phyloP scores from a whole-genome alignment of 768 basidiomycete species.

The Suillus plorans region DNA sequence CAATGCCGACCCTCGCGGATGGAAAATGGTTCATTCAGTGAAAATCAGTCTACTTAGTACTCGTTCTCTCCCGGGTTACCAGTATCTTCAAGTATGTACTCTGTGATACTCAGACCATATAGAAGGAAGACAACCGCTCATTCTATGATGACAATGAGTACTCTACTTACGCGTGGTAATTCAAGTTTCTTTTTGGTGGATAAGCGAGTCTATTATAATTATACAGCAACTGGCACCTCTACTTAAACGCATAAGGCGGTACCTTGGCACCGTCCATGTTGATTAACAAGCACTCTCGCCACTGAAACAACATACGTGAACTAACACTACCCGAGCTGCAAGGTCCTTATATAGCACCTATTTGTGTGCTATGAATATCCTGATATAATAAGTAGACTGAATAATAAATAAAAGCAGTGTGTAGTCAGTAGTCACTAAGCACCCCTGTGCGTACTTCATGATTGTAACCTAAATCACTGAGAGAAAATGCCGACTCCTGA shows the following conservation, averaged over 20 bases:
- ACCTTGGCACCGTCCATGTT: too few species aligned
- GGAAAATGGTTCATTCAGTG: background rate
- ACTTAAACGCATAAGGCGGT: too few species aligned
- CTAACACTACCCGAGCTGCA: background rate
- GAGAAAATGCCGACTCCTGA: background rate
- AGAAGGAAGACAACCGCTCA: background rate
- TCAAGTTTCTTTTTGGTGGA: too few species aligned
- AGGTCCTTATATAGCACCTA: background rate
- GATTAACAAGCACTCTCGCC: background rate
- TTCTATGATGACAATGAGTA: background rate
- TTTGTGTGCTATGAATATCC: background rate
- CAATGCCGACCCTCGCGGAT: background rate
- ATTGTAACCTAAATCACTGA: too few species aligned
- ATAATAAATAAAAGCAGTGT: background rate
- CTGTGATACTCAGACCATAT: background rate
- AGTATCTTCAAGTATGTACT: background rate
- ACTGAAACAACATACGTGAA: background rate
- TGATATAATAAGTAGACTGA: background rate
- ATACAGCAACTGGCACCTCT: too few species aligned
- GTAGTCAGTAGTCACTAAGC: background rate
- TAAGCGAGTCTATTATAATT: too few species aligned
- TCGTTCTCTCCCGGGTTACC: background rate
- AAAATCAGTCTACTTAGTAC: too few species aligned
- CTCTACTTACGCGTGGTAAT: too few species aligned
- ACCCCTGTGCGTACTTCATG: background rate